phyloP scores from a whole-genome alignment of 179 eudicot genomes.

The Silene coronaria region DNA sequence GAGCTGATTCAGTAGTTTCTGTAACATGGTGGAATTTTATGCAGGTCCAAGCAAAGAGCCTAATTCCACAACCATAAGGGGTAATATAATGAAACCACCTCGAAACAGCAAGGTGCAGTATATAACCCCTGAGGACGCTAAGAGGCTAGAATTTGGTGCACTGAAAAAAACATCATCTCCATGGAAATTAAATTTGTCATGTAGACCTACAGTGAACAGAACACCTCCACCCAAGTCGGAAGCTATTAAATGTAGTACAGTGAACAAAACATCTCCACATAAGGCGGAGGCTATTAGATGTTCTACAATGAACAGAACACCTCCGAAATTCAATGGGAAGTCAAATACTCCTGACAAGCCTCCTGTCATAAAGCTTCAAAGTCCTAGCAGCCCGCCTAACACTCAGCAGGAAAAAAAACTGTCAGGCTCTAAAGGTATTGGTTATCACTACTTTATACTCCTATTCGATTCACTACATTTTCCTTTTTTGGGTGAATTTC shows the following conservation, averaged over 20 bases:
- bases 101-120: conserved; percentile 23
- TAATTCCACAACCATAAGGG: conserved; percentile 1
- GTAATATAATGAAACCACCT: conserved; percentile 20
- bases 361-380: conserved; percentile 15
- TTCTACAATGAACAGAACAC: background rate
- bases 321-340: conserved; percentile 5
- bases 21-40: conserved; percentile 3
- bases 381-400: conserved; percentile 5
- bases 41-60: conserved; percentile 25
- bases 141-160: conserved; percentile 18
- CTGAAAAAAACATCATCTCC: background rate
- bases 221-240: conserved; percentile 5
- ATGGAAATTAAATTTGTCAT: background rate
- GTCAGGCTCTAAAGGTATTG: conserved; percentile 22
- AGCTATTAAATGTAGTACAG: background rate
- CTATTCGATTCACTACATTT: background rate
- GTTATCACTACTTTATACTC: background rate
- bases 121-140: conserved; percentile 24
- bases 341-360: conserved; percentile 12
- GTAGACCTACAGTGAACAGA: conserved; percentile 7
- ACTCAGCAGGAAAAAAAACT: background rate
- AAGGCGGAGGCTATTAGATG: background rate
- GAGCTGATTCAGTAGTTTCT: background rate
- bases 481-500: background rate
- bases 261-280: background rate